These are phyloP conservation scores for Dictyostelium capitatum DNA, from an alignment of 78 protist genomes.

Conservation along the genomic window DNA sequence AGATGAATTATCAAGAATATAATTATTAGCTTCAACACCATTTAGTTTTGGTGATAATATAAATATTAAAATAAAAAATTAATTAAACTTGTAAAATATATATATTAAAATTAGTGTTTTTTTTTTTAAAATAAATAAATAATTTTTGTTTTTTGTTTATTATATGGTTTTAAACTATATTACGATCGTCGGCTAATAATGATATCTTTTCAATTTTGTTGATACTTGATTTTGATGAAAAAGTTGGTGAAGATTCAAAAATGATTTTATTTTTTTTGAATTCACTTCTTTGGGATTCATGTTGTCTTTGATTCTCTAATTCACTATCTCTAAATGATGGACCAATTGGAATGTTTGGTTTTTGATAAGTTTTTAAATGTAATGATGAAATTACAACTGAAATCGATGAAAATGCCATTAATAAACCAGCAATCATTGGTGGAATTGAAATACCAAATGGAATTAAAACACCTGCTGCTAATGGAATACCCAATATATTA, in stretches of 20 bases:
- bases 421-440: slow-evolving; percentile 94
- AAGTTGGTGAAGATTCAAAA: not conserved
- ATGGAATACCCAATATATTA: slow-evolving; percentile 89
- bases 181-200: not conserved
- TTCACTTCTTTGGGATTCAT: not conserved
- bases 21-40: too few species aligned
- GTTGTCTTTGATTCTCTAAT: not conserved
- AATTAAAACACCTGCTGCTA: slow-evolving; percentile 85
- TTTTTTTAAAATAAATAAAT: too few species aligned
- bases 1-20: too few species aligned
- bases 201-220: slow-evolving; percentile 5
- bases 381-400: slow-evolving; percentile 93
- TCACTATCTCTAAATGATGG: not conserved
- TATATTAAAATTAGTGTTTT: too few species aligned
- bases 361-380: slow-evolving; percentile 81
- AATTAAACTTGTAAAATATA: too few species aligned
- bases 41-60: too few species aligned
- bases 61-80: too few species aligned
- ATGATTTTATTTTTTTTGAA: slow-evolving; percentile 13
- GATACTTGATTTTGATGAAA: not conserved
- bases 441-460: slow-evolving; percentile 87
- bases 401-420: slow-evolving; percentile 96
- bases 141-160: not conserved
- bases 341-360: slow-evolving; percentile 51
- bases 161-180: not conserved